A percentile compares a stretch with the other conserved stretches of the same genome.
These are phyloP conservation scores for Penicillium sp. DNA, from an alignment of 2,329 filamentous ascomycete species.

Conservation along the genomic window DNA sequence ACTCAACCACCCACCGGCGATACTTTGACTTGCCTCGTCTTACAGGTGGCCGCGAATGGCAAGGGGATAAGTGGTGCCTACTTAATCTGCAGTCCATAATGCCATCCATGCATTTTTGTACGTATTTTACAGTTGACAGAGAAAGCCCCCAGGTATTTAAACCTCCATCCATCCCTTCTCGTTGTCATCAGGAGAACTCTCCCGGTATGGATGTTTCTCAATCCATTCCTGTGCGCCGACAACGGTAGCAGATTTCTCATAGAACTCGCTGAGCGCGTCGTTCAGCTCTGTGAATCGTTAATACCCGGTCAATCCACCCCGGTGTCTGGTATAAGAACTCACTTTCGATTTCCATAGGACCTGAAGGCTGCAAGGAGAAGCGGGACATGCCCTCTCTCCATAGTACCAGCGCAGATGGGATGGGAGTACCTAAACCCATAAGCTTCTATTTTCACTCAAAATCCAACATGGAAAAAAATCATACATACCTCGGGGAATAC, in stretches of 20 bases:
- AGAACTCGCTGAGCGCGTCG: slow-evolving; percentile 5
- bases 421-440: background rate
- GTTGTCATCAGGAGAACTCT: slow-evolving; percentile 5
- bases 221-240: slow-evolving; percentile 10
- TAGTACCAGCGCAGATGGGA: slow-evolving; percentile 6
- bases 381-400: slow-evolving; percentile 8
- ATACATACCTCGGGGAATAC: slow-evolving; percentile 7
- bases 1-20: background rate
- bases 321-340: background rate
- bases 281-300: slow-evolving; percentile 6
- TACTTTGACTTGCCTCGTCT: background rate
- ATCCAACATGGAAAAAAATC: background rate
- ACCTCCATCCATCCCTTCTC: slow-evolving; percentile 7
- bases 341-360: slow-evolving; percentile 7
- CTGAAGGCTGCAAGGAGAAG: slow-evolving; percentile 9
- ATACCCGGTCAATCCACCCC: background rate
- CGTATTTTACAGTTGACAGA: background rate
- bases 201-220: slow-evolving; percentile 7
- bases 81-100: background rate
- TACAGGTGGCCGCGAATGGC: background rate
- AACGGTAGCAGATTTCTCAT: slow-evolving; percentile 1
- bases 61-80: background rate
- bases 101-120: background rate
- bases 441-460: background rate
- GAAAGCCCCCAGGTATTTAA: background rate